Base-by-base conservation (phyloP, 305 asterid genomes). In the Solanum hybrid region DNA sequence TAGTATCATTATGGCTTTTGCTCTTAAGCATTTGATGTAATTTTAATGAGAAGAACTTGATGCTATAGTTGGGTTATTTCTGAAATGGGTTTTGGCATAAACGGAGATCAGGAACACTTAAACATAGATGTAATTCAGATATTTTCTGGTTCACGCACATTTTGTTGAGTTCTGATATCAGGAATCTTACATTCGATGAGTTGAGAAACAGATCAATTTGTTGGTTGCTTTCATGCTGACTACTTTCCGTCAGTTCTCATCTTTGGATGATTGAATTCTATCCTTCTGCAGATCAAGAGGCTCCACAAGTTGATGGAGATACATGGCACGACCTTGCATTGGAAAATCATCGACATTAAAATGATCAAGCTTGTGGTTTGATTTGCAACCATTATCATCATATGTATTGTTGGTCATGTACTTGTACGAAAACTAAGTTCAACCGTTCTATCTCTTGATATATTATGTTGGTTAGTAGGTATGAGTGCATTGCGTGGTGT, bases 291-390 rank as follows among this genome's bases (percentile, higher is more conserved):
- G 98, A 93, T 91, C 95, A 94, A 93, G 99, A 93, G 91, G 77
- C 92, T n/a, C 95, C 91, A 88, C 96, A 93, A 90, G 95, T 89
- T 89, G 97, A 93, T 69, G 89, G 90, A 75, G 96, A 94, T 91
- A 87, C 92, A 16, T 96, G 98, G 99, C 99, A 93, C 84, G 98
- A 95, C 87, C 98, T 95, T 93, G 99, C 98, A 27, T 86, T 96
- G 89, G 94, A 93, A 29, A 93, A 91, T 91, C 93, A 92, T 42
- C 90, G 92, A 93, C 46, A 11, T 31, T 31, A 56, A 60, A 60
- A 22, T 11, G 75, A 46, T 51, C 29, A 29, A 84, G 29, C 37
- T 81, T 4, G 26, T 46, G 40, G 29, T 29, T 51, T 5, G 87
- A 46, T 51, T 29, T 29, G 5, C 42, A 84, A 46, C 38, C 40